Evolutionary conservation across 2,329 filamentous ascomycete genomes (phyloP).

Genomic region (Paramyrothecium sp.): DNA sequence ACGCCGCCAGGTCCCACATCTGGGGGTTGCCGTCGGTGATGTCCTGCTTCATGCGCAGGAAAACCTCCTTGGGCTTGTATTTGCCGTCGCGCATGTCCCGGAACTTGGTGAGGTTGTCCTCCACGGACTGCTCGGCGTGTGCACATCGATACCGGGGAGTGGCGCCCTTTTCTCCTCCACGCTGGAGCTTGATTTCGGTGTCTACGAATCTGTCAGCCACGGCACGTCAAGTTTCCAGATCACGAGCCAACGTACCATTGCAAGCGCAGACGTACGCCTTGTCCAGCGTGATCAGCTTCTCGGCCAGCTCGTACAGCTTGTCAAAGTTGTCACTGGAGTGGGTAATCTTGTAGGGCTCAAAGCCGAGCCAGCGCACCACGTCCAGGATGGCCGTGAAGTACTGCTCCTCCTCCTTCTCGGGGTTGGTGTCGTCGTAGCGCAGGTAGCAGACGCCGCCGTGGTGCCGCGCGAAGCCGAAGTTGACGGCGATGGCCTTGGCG

Average conservation of each 20-base stretch:
- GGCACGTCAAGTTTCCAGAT: neutral
- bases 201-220: slow-evolving; percentile 34
- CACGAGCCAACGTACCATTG: slow-evolving; percentile 28
- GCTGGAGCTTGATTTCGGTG: slow-evolving; percentile 80
- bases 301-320: slow-evolving; percentile 81
- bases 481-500: slow-evolving; percentile 91
- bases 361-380: slow-evolving; percentile 79
- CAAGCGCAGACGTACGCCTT: slow-evolving; percentile 87
- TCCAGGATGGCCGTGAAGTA: slow-evolving; percentile 90
- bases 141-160: slow-evolving; percentile 74
- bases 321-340: slow-evolving; percentile 91
- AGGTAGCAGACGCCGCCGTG: slow-evolving; percentile 59
- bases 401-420: slow-evolving; percentile 85
- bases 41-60: slow-evolving; percentile 91
- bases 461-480: slow-evolving; percentile 89
- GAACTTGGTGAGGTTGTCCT: slow-evolving; percentile 80
- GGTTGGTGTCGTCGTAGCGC: slow-evolving; percentile 92
- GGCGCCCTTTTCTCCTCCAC: slow-evolving; percentile 68
- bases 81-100: slow-evolving; percentile 88
- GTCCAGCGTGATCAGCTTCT: slow-evolving; percentile 73
- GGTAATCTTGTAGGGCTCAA: slow-evolving; percentile 56
- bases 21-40: slow-evolving; percentile 83
- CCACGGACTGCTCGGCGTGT: slow-evolving; percentile 72
- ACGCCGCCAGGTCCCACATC: slow-evolving; percentile 95
- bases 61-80: slow-evolving; percentile 80